These are phyloP conservation scores for Schizothecium vesticola DNA, from an alignment of 495 filamentous ascomycete genomes.

Conservation along the genomic window DNA sequence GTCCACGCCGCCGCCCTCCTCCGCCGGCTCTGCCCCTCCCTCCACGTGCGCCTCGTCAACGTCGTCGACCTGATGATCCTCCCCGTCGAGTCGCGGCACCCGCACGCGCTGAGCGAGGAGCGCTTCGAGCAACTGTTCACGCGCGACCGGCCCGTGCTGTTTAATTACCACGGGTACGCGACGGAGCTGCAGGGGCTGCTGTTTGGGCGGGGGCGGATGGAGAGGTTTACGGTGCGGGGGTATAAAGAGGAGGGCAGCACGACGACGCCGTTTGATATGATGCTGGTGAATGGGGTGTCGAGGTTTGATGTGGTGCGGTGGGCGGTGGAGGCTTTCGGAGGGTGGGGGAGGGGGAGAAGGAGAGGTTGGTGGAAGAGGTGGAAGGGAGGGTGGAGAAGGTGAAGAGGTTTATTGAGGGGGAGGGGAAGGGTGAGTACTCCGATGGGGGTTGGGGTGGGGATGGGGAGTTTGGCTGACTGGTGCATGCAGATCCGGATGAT, in stretches of 20 bases:
- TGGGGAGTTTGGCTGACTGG: constrained; percentile 1
- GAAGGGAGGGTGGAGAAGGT: constrained; percentile 46
- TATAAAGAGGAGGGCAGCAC: constrained; percentile 69
- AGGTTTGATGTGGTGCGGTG: constrained; percentile 57
- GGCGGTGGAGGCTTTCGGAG: constrained; percentile 36
- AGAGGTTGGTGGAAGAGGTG: constrained; percentile 45
- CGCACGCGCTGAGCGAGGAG: constrained; percentile 53
- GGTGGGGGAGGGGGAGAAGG: constrained; percentile 32
- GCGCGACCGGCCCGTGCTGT: constrained; percentile 51
- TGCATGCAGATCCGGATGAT: constrained; percentile 46
- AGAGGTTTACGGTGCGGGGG: constrained; percentile 53
- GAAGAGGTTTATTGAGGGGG: constrained; percentile 50
- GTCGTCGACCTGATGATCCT: constrained; percentile 72
- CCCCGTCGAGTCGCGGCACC: constrained; percentile 53
- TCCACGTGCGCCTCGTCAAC: constrained; percentile 62
- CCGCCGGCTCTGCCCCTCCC: constrained; percentile 43
- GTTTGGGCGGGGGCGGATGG: constrained; percentile 50
- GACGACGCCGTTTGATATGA: constrained; percentile 72
- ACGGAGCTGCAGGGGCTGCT: constrained; percentile 59
- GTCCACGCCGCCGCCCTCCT: constrained; percentile 59
- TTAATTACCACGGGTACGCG: constrained; percentile 70
- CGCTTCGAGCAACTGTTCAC: constrained; percentile 59
- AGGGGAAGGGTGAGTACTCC: constrained; percentile 38
- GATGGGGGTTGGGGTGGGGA: background rate
- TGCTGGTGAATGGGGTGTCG: constrained; percentile 59